A percentile compares a stretch with the other conserved stretches of the same genome.
Conservation (phyloP, 371 early-diverging fungal species). For the Rhizomucor miehei region DNA sequence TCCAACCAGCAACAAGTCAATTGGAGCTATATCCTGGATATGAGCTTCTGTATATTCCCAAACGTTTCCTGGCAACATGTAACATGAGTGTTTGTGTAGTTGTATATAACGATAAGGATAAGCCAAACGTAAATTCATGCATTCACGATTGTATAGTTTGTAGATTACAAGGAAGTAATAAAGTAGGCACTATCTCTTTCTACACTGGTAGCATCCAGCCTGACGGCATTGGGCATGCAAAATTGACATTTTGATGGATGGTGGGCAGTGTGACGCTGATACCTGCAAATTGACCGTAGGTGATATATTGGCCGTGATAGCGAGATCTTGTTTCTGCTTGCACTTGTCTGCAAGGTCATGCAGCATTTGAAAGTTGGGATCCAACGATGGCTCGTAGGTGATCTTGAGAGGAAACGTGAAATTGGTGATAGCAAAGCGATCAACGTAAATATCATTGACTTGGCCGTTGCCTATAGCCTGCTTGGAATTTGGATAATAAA, state of each 20-base stretch:
- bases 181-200: neutral
- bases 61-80: too few relatives aligned
- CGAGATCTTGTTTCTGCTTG: constrained; percentile 1
- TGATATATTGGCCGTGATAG: constrained; percentile 20
- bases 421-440: constrained; percentile 7
- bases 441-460: neutral
- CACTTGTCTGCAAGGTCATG: constrained; percentile 5
- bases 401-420: constrained; percentile 10
- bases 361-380: constrained; percentile 6
- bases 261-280: constrained; percentile 10
- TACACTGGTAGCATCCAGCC: too few relatives aligned
- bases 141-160: neutral
- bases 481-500: constrained; percentile 6
- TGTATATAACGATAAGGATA: too few relatives aligned
- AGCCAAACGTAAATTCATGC: too few relatives aligned
- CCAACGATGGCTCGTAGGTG: neutral
- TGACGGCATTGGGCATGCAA: constrained; percentile 10
- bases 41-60: too few relatives aligned
- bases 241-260: constrained; percentile 4
- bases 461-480: neutral
- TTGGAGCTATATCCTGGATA: too few relatives aligned
- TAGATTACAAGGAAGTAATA: neutral
- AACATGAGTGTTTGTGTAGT: too few relatives aligned
- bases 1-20: too few relatives aligned
- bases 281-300: constrained; percentile 5